Evolutionary conservation across 495 filamentous ascomycete species (phyloP).

Genomic region (Choiromyces venosus): DNA sequence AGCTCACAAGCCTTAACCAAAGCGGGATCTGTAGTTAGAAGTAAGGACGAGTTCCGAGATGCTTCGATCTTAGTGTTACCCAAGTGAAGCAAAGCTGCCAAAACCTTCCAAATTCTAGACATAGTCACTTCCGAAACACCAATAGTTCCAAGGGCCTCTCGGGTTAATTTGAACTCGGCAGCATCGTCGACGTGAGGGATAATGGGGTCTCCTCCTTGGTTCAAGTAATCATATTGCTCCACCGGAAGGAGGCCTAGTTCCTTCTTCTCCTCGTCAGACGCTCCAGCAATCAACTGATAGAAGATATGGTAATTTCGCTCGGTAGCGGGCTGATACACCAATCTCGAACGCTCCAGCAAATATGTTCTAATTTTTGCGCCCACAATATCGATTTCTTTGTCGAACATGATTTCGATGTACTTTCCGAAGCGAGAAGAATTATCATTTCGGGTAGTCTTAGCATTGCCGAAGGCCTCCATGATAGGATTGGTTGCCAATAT

Average conservation of each 20-base stretch:
- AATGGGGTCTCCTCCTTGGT: conserved; percentile 82
- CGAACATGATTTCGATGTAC: conserved; percentile 99
- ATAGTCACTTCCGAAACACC: conserved; percentile 72
- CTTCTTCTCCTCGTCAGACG: conserved; percentile 74
- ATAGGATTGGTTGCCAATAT: conserved; percentile 98
- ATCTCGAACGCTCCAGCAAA: conserved; percentile 84
- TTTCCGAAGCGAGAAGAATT: conserved; percentile 99
- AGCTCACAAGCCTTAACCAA: conserved; percentile 76
- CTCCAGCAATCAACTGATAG: conserved; percentile 94
- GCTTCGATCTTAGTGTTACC: conserved; percentile 94
- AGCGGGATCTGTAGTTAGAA: conserved; percentile 73
- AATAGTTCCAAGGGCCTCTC: conserved; percentile 78
- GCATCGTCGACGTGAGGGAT: conserved; percentile 97
- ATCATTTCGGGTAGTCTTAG: conserved; percentile 97
- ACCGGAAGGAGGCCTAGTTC: conserved; percentile 69
- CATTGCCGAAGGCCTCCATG: conserved; percentile 99
- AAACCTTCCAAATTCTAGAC: conserved; percentile 77
- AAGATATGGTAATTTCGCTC: conserved; percentile 99
- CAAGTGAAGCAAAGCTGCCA: conserved; percentile 88
- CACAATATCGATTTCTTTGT: conserved; percentile 90
- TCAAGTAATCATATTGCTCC: conserved; percentile 91
- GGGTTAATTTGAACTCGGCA: conserved; percentile 82
- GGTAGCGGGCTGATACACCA: conserved; percentile 97
- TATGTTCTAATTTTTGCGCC: conserved; percentile 96
- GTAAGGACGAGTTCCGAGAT: conserved; percentile 75